These are phyloP conservation scores for Yarrowia hollandica DNA, from an alignment of 805 yeast species.

Conservation along the genomic window DNA sequence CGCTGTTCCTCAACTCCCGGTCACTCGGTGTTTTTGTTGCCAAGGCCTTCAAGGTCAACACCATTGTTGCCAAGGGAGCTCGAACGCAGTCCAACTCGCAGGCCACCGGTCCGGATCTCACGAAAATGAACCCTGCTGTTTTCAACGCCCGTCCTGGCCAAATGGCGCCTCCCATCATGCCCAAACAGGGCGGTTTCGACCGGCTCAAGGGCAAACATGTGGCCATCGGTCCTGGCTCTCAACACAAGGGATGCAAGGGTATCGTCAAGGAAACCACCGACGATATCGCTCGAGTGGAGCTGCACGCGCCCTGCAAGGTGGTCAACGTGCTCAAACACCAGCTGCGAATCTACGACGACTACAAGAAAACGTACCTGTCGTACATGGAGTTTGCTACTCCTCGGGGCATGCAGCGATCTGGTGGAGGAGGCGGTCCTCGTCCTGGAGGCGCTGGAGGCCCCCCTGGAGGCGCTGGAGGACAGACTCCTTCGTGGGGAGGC, in stretches of 20 bases:
- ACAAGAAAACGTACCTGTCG: conserved; percentile 45
- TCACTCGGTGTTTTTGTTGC: conserved; percentile 90
- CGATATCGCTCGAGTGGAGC: conserved; percentile 84
- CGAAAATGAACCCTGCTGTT: conserved; percentile 81
- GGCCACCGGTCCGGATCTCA: conserved; percentile 44
- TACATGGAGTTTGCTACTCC: conserved; percentile 39
- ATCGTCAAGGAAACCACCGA: conserved; percentile 93
- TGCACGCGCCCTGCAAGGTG: conserved; percentile 88
- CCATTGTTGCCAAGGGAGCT: conserved; percentile 82
- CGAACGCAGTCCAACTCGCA: conserved; percentile 48
- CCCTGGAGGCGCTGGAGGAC: conserved; percentile 37
- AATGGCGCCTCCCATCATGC: conserved; percentile 60
- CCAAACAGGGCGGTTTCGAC: conserved; percentile 73
- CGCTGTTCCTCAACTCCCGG: conserved; percentile 76
- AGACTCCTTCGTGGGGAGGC: conserved; percentile 30
- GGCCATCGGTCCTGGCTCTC: conserved; percentile 82
- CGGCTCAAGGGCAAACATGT: conserved; percentile 80
- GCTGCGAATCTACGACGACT: conserved; percentile 68
- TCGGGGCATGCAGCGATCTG: conserved; percentile 40
- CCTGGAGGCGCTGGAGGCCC: conserved; percentile 42
- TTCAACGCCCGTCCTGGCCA: conserved; percentile 43
- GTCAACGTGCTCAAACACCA: conserved; percentile 79
- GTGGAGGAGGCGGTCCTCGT: conserved; percentile 33
- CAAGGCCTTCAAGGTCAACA: conserved; percentile 70
- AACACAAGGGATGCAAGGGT: conserved; percentile 91